phyloP scores from a whole-genome alignment of 805 yeast genomes.

The Candida multigemmis region DNA sequence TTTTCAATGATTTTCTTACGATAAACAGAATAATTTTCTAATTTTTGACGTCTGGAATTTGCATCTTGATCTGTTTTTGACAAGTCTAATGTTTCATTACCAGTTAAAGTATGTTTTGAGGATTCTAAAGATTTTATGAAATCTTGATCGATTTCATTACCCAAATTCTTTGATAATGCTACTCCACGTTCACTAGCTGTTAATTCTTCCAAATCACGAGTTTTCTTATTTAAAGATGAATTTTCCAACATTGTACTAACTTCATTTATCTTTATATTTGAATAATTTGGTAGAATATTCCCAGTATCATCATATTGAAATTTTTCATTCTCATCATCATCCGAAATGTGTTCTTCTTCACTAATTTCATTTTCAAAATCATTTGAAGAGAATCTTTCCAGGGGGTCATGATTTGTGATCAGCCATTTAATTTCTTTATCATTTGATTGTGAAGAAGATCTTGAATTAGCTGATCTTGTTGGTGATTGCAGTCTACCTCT shows the following conservation, averaged over 20 bases:
- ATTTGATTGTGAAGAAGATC: slow-evolving; percentile 26
- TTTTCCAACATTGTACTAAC: slow-evolving; percentile 25
- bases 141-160: slow-evolving; percentile 24
- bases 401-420: slow-evolving; percentile 66
- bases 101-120: slow-evolving; percentile 32
- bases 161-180: slow-evolving; percentile 44
- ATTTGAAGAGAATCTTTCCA: slow-evolving; percentile 38
- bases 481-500: slow-evolving; percentile 33
- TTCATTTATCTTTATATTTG: slow-evolving; percentile 34
- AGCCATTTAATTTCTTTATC: slow-evolving; percentile 50
- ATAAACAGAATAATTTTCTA: slow-evolving; percentile 50
- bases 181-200: slow-evolving; percentile 52
- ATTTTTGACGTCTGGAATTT: slow-evolving; percentile 37
- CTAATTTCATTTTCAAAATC: slow-evolving; percentile 29
- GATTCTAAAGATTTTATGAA: slow-evolving; percentile 20
- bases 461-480: slow-evolving; percentile 11
- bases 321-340: slow-evolving; percentile 46
- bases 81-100: slow-evolving; percentile 34
- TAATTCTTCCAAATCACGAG: slow-evolving; percentile 44
- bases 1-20: slow-evolving; percentile 50
- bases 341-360: slow-evolving; percentile 55
- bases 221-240: slow-evolving; percentile 36
- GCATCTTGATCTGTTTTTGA: slow-evolving; percentile 38
- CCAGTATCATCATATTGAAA: slow-evolving; percentile 57
- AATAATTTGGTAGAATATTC: slow-evolving; percentile 47